Percentiles rank a stretch among this genome's conserved stretches.
Conservation (phyloP, 2,329 filamentous ascomycete species). For the Aureobasidium sp. region DNA sequence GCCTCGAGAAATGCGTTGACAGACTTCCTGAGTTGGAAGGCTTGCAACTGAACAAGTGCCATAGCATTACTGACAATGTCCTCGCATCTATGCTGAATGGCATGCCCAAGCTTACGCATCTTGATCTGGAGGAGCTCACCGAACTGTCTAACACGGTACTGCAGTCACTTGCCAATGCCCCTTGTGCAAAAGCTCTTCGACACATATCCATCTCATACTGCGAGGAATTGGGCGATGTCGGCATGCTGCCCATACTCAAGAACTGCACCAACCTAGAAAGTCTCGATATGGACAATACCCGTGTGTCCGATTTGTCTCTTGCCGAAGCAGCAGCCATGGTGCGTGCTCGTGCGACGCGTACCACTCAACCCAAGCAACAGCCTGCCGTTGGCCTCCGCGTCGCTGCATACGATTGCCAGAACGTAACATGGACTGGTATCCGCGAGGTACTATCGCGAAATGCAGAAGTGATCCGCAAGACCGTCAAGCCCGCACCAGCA, state of each 20-base stretch:
- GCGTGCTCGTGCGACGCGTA: constrained; percentile 44
- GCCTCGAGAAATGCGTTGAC: constrained; percentile 64
- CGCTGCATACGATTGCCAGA: constrained; percentile 84
- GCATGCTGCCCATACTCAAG: constrained; percentile 77
- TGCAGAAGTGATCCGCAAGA: constrained; percentile 53
- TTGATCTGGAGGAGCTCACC: constrained; percentile 82
- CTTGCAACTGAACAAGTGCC: constrained; percentile 73
- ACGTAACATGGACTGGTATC: constrained; percentile 87
- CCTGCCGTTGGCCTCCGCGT: constrained; percentile 59
- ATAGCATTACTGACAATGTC: constrained; percentile 64
- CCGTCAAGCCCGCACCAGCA: constrained; percentile 29
- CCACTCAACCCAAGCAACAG: constrained; percentile 32
- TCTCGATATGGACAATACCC: constrained; percentile 88
- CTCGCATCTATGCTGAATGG: constrained; percentile 68
- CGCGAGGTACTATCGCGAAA: constrained; percentile 82
- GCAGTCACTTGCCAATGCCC: constrained; percentile 66
- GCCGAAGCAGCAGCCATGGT: constrained; percentile 80
- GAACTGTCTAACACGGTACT: constrained; percentile 69
- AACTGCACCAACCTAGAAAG: constrained; percentile 62
- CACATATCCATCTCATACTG: constrained; percentile 89
- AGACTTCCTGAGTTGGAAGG: constrained; percentile 75
- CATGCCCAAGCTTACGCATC: constrained; percentile 68
- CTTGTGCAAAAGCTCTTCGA: constrained; percentile 63
- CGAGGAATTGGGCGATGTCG: constrained; percentile 72
- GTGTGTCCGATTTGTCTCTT: constrained; percentile 77